Evolutionary conservation across 1,139 yeast genomes (phyloP).

Genomic region (Suhomyces bribrorum): DNA sequence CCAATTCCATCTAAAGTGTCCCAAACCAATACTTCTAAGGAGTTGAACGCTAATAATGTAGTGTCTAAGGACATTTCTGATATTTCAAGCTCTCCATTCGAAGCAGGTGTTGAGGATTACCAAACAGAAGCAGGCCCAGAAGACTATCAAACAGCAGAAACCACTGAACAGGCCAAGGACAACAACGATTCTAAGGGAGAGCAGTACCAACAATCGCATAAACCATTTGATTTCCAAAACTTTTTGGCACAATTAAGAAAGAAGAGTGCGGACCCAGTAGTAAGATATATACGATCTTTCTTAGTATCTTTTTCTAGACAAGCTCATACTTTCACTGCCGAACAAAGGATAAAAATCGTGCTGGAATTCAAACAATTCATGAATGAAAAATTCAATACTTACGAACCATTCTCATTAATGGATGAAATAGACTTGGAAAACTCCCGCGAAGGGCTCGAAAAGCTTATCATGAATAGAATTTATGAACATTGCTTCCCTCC

Average conservation of each 20-base stretch:
- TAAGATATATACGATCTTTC: slow-evolving; percentile 80
- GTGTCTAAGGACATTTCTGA: slow-evolving; percentile 8
- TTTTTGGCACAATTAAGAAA: slow-evolving; percentile 73
- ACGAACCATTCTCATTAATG: slow-evolving; percentile 76
- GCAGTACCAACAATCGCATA: slow-evolving; percentile 43
- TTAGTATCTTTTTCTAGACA: slow-evolving; percentile 72
- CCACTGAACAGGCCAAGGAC: background rate
- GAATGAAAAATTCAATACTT: slow-evolving; percentile 60
- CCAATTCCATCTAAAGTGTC: background rate
- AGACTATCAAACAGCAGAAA: background rate
- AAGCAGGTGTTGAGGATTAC: slow-evolving; percentile 8
- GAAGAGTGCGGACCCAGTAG: slow-evolving; percentile 84
- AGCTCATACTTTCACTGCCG: slow-evolving; percentile 60
- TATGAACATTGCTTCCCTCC: slow-evolving; percentile 84
- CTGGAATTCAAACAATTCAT: slow-evolving; percentile 74
- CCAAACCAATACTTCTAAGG: slow-evolving; percentile 1
- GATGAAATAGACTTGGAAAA: slow-evolving; percentile 61
- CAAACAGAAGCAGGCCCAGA: background rate
- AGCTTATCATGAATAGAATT: slow-evolving; percentile 83
- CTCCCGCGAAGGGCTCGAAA: slow-evolving; percentile 89
- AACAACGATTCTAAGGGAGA: slow-evolving; percentile 26
- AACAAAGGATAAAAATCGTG: slow-evolving; percentile 77
- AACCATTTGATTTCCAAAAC: slow-evolving; percentile 77
- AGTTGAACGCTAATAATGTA: too few species aligned
- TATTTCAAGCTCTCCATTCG: slow-evolving; percentile 8